Conservation (phyloP, 306 rosid species). For the Malus sylvestris region DNA sequence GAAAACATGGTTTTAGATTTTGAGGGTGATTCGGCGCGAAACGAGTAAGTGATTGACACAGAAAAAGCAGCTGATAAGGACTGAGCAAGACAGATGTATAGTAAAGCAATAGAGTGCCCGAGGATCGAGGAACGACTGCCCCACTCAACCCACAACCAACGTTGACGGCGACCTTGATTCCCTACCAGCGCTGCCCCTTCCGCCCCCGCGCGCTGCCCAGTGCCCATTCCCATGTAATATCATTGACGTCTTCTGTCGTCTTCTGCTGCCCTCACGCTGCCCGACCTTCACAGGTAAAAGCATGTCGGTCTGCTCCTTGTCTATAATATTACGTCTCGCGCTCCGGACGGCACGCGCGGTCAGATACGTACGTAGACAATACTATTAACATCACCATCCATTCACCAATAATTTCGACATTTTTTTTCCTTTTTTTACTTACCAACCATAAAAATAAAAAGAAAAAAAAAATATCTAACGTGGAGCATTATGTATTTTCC, state of each 20-base stretch:
- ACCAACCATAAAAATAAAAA: neutral
- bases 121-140: constrained; percentile 37
- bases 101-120: constrained; percentile 22
- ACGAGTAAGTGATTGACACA: neutral
- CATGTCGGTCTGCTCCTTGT: neutral
- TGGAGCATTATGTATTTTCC: neutral
- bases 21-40: constrained; percentile 23
- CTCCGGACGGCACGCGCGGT: constrained; percentile 85
- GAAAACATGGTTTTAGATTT: neutral
- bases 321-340: constrained; percentile 22
- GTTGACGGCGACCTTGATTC: constrained; percentile 34
- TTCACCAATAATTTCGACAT: constrained; percentile 12
- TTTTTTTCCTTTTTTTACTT: neutral
- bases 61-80: constrained; percentile 20
- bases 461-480: neutral
- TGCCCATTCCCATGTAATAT: neutral
- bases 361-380: constrained; percentile 26
- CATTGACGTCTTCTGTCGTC: constrained; percentile 36
- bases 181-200: constrained; percentile 37
- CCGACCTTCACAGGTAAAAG: constrained; percentile 9
- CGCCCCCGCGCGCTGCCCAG: constrained; percentile 14
- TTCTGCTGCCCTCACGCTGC: constrained; percentile 46
- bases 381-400: constrained; percentile 1
- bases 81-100: neutral
- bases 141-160: constrained; percentile 14